Base-by-base conservation (phyloP, 257 asterid species). In the Nicotiana paniculata region DNA sequence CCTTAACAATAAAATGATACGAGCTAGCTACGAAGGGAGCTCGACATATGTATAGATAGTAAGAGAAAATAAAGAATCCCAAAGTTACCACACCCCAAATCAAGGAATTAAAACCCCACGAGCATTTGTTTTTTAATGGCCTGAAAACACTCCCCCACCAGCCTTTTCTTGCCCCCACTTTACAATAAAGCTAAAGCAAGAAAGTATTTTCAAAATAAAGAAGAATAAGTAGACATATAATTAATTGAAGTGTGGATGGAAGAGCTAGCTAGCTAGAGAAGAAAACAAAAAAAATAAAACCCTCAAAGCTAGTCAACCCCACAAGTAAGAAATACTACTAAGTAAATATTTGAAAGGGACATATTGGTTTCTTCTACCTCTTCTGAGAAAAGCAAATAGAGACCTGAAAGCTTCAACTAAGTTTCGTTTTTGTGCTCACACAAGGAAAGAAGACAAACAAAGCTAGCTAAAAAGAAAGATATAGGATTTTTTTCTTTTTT, bases 51-150 rank as follows among this genome's bases (percentile, higher is more conserved):
- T 43, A 72, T 74, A 26, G 62, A 8, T 48, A 74, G 39, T 48
- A 26, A 15, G 64, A 75, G 46, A 75, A 75, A 75, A 75, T 24
- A 48, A 83, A 78, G 68, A 83, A 83, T 35, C 77, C 80, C 81
- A 43, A 80, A 75, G 85, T 82, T 79, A 79, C 46, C 67, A 88
- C 91, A 88, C 91, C 97, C 88, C 86, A 91, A 89, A 87, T 88
- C 84, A 88, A 92, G 97, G 94, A 91, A 79, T 69, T 84, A 82
- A 89, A 88, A 75, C 88, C 89, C 89, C 93, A 85, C 86, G 84
- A 84, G 82, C 75, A 61, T 85, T 88, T 82, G 85, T 85, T 87
- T 85, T 87, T 79, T 85, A 51, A 51, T 51, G 83, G 88, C 88
- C 88, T 68, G 87, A 85, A 83, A 85, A 85, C 90, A 81, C 86